Evolutionary conservation across 495 filamentous ascomycete species (phyloP).

Genomic region (Xylaria palmicola): DNA sequence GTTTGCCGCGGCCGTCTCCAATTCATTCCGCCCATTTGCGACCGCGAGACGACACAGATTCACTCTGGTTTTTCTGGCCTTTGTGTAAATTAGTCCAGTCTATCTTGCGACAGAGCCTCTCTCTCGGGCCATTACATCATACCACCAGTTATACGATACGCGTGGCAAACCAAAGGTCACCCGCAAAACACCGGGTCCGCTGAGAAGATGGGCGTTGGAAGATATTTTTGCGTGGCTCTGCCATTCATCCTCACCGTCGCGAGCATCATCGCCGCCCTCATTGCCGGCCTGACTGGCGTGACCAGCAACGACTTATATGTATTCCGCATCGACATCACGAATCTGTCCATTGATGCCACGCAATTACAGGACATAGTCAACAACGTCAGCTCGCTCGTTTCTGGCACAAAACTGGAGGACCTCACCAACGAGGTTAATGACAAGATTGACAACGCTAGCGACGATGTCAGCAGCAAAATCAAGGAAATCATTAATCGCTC

Average conservation of each 20-base stretch:
- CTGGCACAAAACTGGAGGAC: conserved; percentile 15
- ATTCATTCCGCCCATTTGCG: background rate
- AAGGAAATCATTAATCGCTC: background rate
- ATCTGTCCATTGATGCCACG: conserved; percentile 41
- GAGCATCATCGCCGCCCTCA: conserved; percentile 67
- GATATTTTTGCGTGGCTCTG: conserved; percentile 76
- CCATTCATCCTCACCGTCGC: conserved; percentile 74
- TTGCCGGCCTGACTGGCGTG: conserved; percentile 71
- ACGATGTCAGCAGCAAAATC: conserved; percentile 14
- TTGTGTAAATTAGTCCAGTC: too few species aligned
- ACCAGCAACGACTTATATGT: conserved; percentile 69
- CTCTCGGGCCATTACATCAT: background rate
- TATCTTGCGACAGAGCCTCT: background rate
- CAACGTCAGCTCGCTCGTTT: conserved; percentile 23
- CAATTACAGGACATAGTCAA: conserved; percentile 18
- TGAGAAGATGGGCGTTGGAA: conserved; percentile 55
- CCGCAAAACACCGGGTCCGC: too few species aligned
- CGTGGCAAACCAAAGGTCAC: too few species aligned
- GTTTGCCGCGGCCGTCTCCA: background rate
- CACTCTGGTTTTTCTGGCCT: conserved; percentile 4
- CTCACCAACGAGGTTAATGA: conserved; percentile 22
- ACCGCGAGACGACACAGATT: background rate
- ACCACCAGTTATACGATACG: too few species aligned
- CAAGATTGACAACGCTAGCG: conserved; percentile 12
- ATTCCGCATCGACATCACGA: conserved; percentile 62